Percentiles rank a stretch among this genome's conserved stretches.
phyloP scores from a whole-genome alignment of 495 filamentous ascomycete species.

The Schizothecium vesticola region DNA sequence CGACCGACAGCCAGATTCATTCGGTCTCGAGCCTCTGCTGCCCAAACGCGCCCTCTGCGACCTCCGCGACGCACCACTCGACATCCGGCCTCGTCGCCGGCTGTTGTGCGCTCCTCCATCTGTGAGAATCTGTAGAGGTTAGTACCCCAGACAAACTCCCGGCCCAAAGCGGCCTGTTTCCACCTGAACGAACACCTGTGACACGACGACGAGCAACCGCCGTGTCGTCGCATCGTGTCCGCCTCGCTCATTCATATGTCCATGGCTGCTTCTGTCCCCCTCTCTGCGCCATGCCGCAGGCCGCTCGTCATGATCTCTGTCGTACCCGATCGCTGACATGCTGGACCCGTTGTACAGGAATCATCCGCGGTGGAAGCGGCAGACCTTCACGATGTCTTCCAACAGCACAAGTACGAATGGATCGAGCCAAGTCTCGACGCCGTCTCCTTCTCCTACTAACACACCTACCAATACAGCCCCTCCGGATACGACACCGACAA shows the following conservation, averaged over 20 bases:
- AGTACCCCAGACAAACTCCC: background rate
- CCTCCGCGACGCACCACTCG: constrained; percentile 10
- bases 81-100: constrained; percentile 9
- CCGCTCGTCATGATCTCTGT: background rate
- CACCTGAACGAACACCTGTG: background rate
- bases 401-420: constrained; percentile 37
- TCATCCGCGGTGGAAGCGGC: constrained; percentile 31
- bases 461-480: constrained; percentile 19
- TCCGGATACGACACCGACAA: constrained; percentile 12
- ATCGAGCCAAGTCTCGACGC: constrained; percentile 20
- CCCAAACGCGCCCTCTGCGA: constrained; percentile 24
- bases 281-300: constrained; percentile 12
- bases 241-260: constrained; percentile 19
- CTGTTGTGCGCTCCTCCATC: constrained; percentile 4
- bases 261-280: constrained; percentile 17
- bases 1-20: constrained; percentile 10
- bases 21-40: constrained; percentile 17
- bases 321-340: constrained; percentile 37
- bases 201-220: background rate
- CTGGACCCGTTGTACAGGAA: constrained; percentile 26
- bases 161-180: constrained; percentile 8
- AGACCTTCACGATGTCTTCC: constrained; percentile 41
- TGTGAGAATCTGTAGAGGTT: background rate
- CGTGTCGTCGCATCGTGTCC: background rate
- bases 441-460: constrained; percentile 27